These are phyloP conservation scores for Ricinus communis DNA, from an alignment of 345 rosid species.

Conservation along the genomic window DNA sequence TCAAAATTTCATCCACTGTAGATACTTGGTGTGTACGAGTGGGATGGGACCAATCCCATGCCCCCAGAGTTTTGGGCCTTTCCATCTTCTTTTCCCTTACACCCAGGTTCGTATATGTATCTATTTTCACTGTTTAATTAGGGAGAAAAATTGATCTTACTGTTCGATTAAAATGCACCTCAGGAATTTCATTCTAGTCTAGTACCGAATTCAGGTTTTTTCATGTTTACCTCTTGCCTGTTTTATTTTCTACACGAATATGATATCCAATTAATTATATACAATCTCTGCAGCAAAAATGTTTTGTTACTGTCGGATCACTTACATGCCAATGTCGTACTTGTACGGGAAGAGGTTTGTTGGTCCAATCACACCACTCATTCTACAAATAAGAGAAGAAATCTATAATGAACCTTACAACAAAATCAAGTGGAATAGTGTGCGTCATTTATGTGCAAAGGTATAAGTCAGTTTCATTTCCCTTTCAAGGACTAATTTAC, in stretches of 20 bases:
- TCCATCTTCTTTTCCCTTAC: conserved; percentile 6
- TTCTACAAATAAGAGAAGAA: conserved; percentile 17
- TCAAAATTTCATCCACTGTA: neutral
- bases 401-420: conserved; percentile 9
- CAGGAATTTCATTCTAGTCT: no score
- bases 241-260: no score
- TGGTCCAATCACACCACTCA: conserved; percentile 18
- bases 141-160: neutral
- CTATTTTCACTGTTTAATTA: neutral
- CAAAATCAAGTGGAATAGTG: conserved; percentile 1
- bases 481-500: neutral
- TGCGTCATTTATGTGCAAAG: neutral
- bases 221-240: neutral
- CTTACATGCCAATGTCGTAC: conserved; percentile 21
- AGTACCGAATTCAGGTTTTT: neutral
- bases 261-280: no score
- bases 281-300: conserved; percentile 9
- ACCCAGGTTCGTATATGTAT: conserved; percentile 8
- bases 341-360: conserved; percentile 16
- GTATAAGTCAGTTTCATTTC: neutral
- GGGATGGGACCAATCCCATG: conserved; percentile 14
- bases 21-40: conserved; percentile 15
- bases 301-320: conserved; percentile 16
- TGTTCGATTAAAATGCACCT: neutral
- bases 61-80: conserved; percentile 10